These are phyloP conservation scores for Alternaria sp. DNA, from an alignment of 2,329 filamentous ascomycete species.

Conservation along the genomic window DNA sequence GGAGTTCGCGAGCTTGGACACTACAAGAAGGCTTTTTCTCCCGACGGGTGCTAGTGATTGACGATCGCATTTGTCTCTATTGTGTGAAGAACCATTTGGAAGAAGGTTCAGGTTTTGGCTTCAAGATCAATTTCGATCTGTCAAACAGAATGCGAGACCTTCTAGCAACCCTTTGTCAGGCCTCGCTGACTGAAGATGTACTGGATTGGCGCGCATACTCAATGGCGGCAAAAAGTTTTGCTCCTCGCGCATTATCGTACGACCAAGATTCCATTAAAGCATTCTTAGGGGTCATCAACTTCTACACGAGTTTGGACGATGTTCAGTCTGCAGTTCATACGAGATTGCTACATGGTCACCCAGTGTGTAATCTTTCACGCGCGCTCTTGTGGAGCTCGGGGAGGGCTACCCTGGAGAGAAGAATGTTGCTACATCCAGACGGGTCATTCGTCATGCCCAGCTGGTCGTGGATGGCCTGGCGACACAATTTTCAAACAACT, in stretches of 20 bases:
- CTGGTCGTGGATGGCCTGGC: background rate
- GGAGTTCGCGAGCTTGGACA: too few relatives aligned
- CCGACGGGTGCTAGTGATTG: too few relatives aligned
- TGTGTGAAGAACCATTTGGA: rapidly evolving
- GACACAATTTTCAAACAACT: background rate
- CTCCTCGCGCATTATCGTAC: background rate
- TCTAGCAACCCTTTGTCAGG: background rate
- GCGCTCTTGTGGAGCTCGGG: background rate
- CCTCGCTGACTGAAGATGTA: too few relatives aligned
- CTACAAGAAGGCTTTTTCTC: too few relatives aligned
- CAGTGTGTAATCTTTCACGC: background rate
- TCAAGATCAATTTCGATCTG: rapidly evolving
- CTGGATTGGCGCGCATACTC: background rate
- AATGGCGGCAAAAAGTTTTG: rapidly evolving
- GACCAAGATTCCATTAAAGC: background rate
- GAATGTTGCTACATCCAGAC: background rate
- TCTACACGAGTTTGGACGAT: background rate
- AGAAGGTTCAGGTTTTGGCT: background rate
- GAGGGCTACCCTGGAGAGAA: background rate
- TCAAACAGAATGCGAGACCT: rapidly evolving
- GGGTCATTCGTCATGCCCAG: background rate
- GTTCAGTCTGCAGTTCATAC: background rate
- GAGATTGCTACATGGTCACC: background rate
- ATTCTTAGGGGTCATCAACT: background rate
- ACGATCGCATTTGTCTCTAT: too few relatives aligned